Percentiles rank a stretch among this genome's conserved stretches.
Conservation (phyloP, 2,329 filamentous ascomycete genomes). For the Conoideocrella luteorostrata region DNA sequence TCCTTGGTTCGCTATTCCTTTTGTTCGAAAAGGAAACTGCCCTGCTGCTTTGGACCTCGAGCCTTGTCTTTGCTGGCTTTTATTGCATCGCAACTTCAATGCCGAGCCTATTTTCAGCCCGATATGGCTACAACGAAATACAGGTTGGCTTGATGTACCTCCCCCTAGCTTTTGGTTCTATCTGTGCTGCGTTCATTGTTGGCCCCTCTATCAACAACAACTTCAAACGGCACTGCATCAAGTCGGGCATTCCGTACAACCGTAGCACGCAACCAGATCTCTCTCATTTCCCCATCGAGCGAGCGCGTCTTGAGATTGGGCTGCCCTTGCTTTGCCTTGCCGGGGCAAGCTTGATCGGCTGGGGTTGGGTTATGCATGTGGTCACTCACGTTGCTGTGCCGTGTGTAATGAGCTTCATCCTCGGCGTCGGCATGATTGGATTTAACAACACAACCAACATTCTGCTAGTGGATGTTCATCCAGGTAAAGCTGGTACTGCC, state of each 20-base stretch:
- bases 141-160: constrained; percentile 48
- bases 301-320: constrained; percentile 41
- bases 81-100: constrained; percentile 41
- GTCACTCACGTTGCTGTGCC: constrained; percentile 37
- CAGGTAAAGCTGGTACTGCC: constrained; percentile 43
- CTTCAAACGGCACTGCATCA: constrained; percentile 54
- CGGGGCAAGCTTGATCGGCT: constrained; percentile 38
- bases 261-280: constrained; percentile 46
- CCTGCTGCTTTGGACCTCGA: constrained; percentile 37
- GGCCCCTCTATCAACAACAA: constrained; percentile 61
- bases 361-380: constrained; percentile 46
- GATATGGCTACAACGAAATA: constrained; percentile 55
- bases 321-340: constrained; percentile 45
- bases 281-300: constrained; percentile 43
- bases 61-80: constrained; percentile 43
- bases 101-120: constrained; percentile 34
- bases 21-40: constrained; percentile 36
- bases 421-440: constrained; percentile 44
- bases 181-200: constrained; percentile 36
- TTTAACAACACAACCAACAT: constrained; percentile 47
- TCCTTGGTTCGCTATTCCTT: constrained; percentile 33
- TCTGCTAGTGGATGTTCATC: constrained; percentile 51
- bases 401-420: constrained; percentile 38
- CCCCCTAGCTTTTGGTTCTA: constrained; percentile 43
- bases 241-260: constrained; percentile 45